Base-by-base conservation (phyloP, 2,329 filamentous ascomycete species). In the Pseudohalonectria lignicola region DNA sequence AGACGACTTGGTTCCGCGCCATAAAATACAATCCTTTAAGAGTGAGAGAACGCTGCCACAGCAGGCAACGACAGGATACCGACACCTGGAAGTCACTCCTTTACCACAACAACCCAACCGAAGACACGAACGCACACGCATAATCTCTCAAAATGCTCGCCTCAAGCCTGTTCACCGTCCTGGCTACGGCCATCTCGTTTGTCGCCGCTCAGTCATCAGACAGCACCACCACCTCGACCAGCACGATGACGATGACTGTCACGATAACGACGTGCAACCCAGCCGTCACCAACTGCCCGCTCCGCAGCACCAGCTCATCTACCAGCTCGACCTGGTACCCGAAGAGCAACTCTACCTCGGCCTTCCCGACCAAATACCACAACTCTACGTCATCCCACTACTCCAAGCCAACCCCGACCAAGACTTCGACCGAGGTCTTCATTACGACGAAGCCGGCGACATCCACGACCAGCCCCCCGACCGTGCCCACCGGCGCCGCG, bases 71-170 rank as follows among this genome's bases (percentile, higher is more conserved):
- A n/a, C n/a, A n/a, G n/a, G n/a, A n/a, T n/a, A n/a, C n/a, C n/a
- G n/a, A n/a, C n/a, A n/a, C n/a, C n/a, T n/a, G n/a, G n/a, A n/a
- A n/a, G n/a, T n/a, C n/a, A n/a, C n/a, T n/a, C n/a, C n/a, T n/a
- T n/a, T n/a, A n/a, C n/a, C n/a, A n/a, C n/a, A n/a, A n/a, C n/a
- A n/a, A n/a, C n/a, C n/a, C n/a, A n/a, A n/a, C n/a, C n/a, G n/a
- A n/a, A n/a, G n/a, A n/a, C n/a, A n/a, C n/a, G n/a, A n/a, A n/a
- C n/a, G n/a, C n/a, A n/a, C n/a, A n/a, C n/a, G n/a, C n/a, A n/a
- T n/a, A n/a, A n/a, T n/a, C n/a, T n/a, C n/a, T n/a, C n/a, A 66
- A 55, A 45, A 70, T 70, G 66, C 63, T 61, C 50, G 60, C 64
- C 59, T 55, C 63, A 45, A 54, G 52, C 51, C 47, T 67, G 53